phyloP scores from a whole-genome alignment of 1,139 yeast species.

The Trichomonascaceae sp. region DNA sequence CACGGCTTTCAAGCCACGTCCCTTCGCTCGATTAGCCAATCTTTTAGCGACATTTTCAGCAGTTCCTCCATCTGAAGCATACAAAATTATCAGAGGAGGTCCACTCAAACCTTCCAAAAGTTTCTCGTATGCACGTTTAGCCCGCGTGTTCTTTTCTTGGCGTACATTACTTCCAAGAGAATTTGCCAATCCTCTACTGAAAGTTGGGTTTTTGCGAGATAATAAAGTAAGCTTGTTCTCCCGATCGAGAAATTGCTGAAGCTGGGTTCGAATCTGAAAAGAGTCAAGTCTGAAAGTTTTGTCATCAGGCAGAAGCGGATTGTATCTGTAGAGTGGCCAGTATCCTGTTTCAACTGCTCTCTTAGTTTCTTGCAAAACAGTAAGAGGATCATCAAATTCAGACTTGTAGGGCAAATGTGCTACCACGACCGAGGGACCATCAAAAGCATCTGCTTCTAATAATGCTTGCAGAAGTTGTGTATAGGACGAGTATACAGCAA shows the following conservation, averaged over 20 bases:
- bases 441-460: slow-evolving; percentile 77
- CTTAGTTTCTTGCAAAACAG: slow-evolving; percentile 80
- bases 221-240: slow-evolving; percentile 81
- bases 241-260: slow-evolving; percentile 76
- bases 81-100: slow-evolving; percentile 84
- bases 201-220: slow-evolving; percentile 62
- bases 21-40: slow-evolving; percentile 75
- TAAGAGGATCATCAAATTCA: slow-evolving; percentile 65
- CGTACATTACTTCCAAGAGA: slow-evolving; percentile 59
- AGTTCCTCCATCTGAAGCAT: slow-evolving; percentile 94
- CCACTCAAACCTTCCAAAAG: slow-evolving; percentile 85
- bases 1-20: slow-evolving; percentile 76
- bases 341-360: slow-evolving; percentile 86
- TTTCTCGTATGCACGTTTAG: slow-evolving; percentile 71
- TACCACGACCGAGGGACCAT: slow-evolving; percentile 86
- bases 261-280: slow-evolving; percentile 67
- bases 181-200: slow-evolving; percentile 66
- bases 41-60: slow-evolving; percentile 82
- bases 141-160: slow-evolving; percentile 56
- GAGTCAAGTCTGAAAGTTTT: slow-evolving; percentile 77
- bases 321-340: slow-evolving; percentile 91
- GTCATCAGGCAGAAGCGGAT: slow-evolving; percentile 51
- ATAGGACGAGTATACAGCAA: slow-evolving; percentile 88
- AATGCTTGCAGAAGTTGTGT: slow-evolving; percentile 88
- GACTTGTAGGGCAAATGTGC: slow-evolving; percentile 78